These are phyloP conservation scores for Suillus lakei DNA, from an alignment of 768 basidiomycete species.

Conservation along the genomic window DNA sequence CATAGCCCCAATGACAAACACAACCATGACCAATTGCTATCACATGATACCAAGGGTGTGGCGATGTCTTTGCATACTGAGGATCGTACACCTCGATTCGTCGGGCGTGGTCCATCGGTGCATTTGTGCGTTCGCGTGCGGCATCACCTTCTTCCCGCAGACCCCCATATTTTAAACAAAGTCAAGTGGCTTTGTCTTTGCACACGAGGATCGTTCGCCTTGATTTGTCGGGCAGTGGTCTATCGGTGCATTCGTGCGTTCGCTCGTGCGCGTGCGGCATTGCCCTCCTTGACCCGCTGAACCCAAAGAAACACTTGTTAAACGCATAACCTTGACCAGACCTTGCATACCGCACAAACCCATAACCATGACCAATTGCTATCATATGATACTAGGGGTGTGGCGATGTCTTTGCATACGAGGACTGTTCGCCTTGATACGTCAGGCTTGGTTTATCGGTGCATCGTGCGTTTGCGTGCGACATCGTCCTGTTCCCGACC, in stretches of 20 bases:
- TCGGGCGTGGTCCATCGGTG: neutral
- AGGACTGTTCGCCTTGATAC: too few species aligned
- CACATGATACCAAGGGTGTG: constrained; percentile 3
- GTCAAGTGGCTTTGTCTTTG: constrained; percentile 11
- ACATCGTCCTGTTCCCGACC: too few species aligned
- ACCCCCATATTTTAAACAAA: neutral
- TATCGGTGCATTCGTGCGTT: constrained; percentile 10
- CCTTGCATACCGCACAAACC: too few species aligned
- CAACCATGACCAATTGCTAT: too few species aligned
- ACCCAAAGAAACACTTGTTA: neutral
- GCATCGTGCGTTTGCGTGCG: too few species aligned
- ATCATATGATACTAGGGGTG: too few species aligned
- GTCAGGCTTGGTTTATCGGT: too few species aligned
- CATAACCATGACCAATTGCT: too few species aligned
- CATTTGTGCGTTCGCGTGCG: neutral
- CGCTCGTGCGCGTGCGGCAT: neutral
- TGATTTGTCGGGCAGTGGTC: neutral
- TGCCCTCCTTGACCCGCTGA: neutral
- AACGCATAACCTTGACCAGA: neutral
- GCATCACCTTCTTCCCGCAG: neutral
- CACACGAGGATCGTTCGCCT: constrained; percentile 8
- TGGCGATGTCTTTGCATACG: too few species aligned
- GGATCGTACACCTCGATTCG: neutral
- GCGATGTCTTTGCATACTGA: neutral
- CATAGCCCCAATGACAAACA: neutral